Evolutionary conservation across 2,329 filamentous ascomycete species (phyloP), one percentile per base, ranked within the genome.

Genomic region (Aureobasidium subglaciale): DNA sequence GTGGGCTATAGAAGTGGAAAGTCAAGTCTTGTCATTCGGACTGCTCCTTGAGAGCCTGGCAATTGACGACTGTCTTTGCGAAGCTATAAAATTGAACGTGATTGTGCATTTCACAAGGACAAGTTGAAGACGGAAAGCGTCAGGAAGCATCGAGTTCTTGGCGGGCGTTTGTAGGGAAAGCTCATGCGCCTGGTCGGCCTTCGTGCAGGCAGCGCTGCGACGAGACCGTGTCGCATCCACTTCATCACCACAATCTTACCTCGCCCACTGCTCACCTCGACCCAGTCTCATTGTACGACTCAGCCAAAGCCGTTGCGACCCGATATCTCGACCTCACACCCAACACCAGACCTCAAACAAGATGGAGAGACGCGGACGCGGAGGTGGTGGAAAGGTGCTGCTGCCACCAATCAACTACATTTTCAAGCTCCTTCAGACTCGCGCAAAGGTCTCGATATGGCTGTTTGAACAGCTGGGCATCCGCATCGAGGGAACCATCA

Each of bases 391-490:
- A 63, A 85, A 85, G 75, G 86, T 87, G 62, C 78, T 88, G 61
- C 79, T 88, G 63, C 85, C 85, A 58, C 86, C 86, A 1, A 89
- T 89, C 76, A 91, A 93, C 74, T 90, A 90, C 73, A 92, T 93
- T 71, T 93, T 93, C 83, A 95, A 93, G 78, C 86, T 96, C 35
- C 82, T 97, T 9, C 91, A 84, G 65, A 77, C 88, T 71, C 86
- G 90, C 67, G 85, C 87, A 15, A 91, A 87, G 1, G 90, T 97
- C 35, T 89, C 88, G 65, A 88, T 99, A 68, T 99, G 93, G 93
- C 78, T 99, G 38, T 97, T 95, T 72, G 93, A 99, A 76, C 93
- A 99, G 79, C 78, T 97, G 54, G 85, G 85, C 13, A 91, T 96
- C 68, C 82, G 93, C 59, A 96, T 99, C 67, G 91, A 97, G 75